Conservation (phyloP, 2,329 filamentous ascomycete species). For the Coniochaeta pulveracea region DNA sequence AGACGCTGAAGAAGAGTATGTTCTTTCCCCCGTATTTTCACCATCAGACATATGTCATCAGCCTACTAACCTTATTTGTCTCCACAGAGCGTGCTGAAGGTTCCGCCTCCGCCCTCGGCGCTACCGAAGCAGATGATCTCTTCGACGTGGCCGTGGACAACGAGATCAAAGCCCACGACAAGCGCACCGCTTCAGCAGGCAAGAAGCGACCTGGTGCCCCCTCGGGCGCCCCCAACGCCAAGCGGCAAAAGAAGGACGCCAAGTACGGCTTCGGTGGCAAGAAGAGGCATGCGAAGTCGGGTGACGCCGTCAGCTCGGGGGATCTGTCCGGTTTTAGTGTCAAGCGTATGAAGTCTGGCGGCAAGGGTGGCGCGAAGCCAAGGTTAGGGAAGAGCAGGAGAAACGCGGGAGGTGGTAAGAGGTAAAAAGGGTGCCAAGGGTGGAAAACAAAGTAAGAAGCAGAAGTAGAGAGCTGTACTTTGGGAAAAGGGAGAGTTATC, state of each 20-base stretch:
- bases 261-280: conserved; percentile 96
- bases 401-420: conserved; percentile 29
- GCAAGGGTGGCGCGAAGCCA: conserved; percentile 21
- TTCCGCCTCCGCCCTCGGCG: conserved; percentile 45
- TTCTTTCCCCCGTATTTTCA: conserved; percentile 13
- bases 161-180: conserved; percentile 29
- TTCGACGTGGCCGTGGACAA: conserved; percentile 84
- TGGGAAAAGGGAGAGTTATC: too few species aligned
- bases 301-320: conserved; percentile 70
- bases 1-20: conserved; percentile 88
- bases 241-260: conserved; percentile 86
- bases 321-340: conserved; percentile 73
- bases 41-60: conserved; percentile 5
- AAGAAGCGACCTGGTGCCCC: conserved; percentile 27
- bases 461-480: too few species aligned
- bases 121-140: conserved; percentile 74
- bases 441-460: too few species aligned
- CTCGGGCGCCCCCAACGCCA: conserved; percentile 30
- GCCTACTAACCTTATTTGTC: conserved; percentile 1
- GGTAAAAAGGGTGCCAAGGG: conserved; percentile 14
- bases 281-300: conserved; percentile 85
- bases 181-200: conserved; percentile 20
- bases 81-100: conserved; percentile 27
- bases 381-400: conserved; percentile 40
- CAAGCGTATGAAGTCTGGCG: conserved; percentile 69